phyloP scores from a whole-genome alignment of 129 eudicot genomes.

The Tagetes patula region DNA sequence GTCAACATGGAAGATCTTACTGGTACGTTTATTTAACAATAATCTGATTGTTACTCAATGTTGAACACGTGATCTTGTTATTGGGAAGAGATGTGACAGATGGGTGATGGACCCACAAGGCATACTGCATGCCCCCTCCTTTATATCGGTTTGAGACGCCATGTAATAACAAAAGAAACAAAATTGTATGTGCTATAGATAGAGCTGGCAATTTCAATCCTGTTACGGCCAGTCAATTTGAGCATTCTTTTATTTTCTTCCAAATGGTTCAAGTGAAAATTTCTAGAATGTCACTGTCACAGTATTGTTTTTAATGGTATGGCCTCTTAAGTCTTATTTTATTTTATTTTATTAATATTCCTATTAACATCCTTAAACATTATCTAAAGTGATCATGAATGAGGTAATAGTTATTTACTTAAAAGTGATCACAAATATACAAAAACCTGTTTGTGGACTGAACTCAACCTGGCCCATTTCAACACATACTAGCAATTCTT shows the following conservation, averaged over 20 bases:
- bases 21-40: slow-evolving; percentile 46
- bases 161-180: neutral
- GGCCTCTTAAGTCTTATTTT: neutral
- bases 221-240: neutral
- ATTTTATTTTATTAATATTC: neutral
- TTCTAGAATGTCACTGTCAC: neutral
- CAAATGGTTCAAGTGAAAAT: neutral
- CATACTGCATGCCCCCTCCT: slow-evolving; percentile 7
- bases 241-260: neutral
- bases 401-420: neutral
- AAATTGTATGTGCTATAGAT: slow-evolving; percentile 8
- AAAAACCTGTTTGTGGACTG: neutral
- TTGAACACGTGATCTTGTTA: neutral
- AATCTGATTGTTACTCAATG: neutral
- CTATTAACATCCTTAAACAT: neutral
- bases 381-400: neutral
- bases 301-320: neutral
- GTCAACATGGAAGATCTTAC: slow-evolving; percentile 91
- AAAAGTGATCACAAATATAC: neutral
- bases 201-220: neutral
- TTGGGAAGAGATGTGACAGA: slow-evolving; percentile 14
- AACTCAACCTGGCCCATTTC: neutral
- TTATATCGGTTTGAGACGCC: neutral
- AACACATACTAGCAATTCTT: neutral
- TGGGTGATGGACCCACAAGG: slow-evolving; percentile 9